phyloP scores from a whole-genome alignment of 2,329 filamentous ascomycete genomes.

The Amauroascus verrucosus region DNA sequence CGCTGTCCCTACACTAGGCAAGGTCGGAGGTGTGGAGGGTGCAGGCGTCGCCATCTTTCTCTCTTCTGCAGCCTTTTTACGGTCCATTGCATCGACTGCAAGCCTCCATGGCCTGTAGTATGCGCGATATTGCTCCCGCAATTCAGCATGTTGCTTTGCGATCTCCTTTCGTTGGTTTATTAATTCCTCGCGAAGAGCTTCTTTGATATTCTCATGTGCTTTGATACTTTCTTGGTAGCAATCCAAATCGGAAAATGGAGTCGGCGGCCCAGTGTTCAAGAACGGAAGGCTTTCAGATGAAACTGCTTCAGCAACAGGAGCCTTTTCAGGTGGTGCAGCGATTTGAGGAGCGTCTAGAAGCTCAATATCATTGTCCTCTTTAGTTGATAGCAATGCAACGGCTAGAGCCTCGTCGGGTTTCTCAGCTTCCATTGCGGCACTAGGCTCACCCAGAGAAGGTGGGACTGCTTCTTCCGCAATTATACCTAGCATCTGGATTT shows the following conservation, averaged over 20 bases:
- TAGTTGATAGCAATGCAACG: constrained; percentile 19
- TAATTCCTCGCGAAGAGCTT: constrained; percentile 30
- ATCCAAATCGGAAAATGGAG: constrained; percentile 38
- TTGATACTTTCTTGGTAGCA: constrained; percentile 34
- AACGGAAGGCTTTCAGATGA: constrained; percentile 40
- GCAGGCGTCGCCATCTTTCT: constrained; percentile 30
- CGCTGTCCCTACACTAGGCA: constrained; percentile 22
- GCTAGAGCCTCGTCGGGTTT: constrained; percentile 13
- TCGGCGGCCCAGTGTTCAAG: constrained; percentile 33
- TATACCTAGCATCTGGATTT: constrained; percentile 37
- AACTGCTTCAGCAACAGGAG: constrained; percentile 22
- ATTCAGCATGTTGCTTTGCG: constrained; percentile 31
- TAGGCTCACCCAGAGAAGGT: constrained; percentile 22
- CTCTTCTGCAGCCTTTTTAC: constrained; percentile 30
- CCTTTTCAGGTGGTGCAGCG: constrained; percentile 13
- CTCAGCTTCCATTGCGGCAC: constrained; percentile 19
- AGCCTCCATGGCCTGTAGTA: constrained; percentile 39
- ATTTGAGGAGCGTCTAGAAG: constrained; percentile 5
- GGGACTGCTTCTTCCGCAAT: constrained; percentile 29
- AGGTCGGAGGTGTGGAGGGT: constrained; percentile 24
- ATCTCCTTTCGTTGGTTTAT: constrained; percentile 31
- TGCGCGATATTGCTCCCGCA: constrained; percentile 33
- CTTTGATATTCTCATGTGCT: constrained; percentile 32
- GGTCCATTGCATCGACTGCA: constrained; percentile 35
- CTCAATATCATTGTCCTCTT: constrained; percentile 20